These are phyloP conservation scores for Trichoderma virens DNA, from an alignment of 495 filamentous ascomycete species.

Conservation along the genomic window DNA sequence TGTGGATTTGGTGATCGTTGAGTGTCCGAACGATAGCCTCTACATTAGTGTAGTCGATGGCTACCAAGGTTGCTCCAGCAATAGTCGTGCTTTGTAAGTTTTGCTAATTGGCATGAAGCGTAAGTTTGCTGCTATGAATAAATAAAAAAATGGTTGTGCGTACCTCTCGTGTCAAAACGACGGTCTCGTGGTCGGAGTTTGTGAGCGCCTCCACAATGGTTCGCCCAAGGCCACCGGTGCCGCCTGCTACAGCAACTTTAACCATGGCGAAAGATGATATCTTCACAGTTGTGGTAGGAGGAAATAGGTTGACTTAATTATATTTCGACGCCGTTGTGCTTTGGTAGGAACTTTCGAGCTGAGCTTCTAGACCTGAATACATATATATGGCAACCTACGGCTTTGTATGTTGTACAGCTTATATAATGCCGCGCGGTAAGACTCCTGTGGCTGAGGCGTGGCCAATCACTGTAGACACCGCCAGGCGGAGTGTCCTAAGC, in stretches of 20 bases:
- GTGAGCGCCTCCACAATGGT: conserved; percentile 34
- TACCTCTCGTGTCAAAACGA: conserved; percentile 3
- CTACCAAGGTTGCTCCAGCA: conserved; percentile 11
- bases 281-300: too few species aligned
- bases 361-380: too few species aligned
- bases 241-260: conserved; percentile 43
- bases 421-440: too few species aligned
- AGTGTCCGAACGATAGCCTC: conserved; percentile 25
- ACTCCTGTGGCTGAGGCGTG: too few species aligned
- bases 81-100: background rate
- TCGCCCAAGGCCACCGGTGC: conserved; percentile 39
- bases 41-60: conserved; percentile 35
- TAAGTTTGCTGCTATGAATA: background rate
- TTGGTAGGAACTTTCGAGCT: too few species aligned
- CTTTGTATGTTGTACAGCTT: too few species aligned
- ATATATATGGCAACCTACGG: too few species aligned
- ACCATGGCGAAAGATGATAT: too few species aligned
- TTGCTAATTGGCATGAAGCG: background rate
- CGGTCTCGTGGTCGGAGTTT: conserved; percentile 16
- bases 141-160: background rate
- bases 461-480: too few species aligned
- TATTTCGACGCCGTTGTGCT: too few species aligned
- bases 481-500: too few species aligned
- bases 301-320: too few species aligned
- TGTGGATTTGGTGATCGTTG: conserved; percentile 36